Conservation (phyloP, 805 yeast species). For the Pichia pseudocactophila region DNA sequence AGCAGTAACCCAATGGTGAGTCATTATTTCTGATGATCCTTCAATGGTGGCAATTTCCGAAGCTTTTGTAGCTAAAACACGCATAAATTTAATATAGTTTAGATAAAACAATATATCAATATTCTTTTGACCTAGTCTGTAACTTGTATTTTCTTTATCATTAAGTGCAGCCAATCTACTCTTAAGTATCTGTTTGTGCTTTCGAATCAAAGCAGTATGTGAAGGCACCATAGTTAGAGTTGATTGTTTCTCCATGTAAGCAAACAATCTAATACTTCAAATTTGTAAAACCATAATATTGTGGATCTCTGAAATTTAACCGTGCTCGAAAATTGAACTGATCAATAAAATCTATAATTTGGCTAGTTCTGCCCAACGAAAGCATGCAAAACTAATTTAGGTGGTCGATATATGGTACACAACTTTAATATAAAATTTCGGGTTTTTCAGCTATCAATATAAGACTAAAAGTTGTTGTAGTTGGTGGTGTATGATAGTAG, state of each 20-base stretch:
- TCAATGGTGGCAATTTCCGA: constrained; percentile 30
- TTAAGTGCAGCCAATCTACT: constrained; percentile 7
- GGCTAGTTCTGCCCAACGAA: too few relatives aligned
- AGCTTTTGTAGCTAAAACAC: constrained; percentile 33
- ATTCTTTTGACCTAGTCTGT: constrained; percentile 16
- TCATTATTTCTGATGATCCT: constrained; percentile 35
- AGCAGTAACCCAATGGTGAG: constrained; percentile 32
- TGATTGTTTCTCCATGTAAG: too few relatives aligned
- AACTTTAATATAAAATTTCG: too few relatives aligned
- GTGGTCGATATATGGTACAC: too few relatives aligned
- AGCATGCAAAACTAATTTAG: too few relatives aligned
- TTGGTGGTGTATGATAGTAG: neutral
- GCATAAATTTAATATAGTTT: constrained; percentile 39
- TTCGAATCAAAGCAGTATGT: constrained; percentile 8
- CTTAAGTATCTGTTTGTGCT: constrained; percentile 11
- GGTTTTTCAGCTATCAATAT: too few relatives aligned
- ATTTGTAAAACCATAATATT: too few relatives aligned
- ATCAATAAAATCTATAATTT: too few relatives aligned
- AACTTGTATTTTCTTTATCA: neutral
- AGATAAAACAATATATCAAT: constrained; percentile 32
- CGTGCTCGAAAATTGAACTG: too few relatives aligned
- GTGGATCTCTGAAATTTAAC: too few relatives aligned
- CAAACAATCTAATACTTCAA: neutral
- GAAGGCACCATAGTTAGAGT: constrained; percentile 7
- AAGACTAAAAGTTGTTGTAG: constrained; percentile 1